Conservation (phyloP, 768 basidiomycete genomes). For the Tulasnella sp. region DNA sequence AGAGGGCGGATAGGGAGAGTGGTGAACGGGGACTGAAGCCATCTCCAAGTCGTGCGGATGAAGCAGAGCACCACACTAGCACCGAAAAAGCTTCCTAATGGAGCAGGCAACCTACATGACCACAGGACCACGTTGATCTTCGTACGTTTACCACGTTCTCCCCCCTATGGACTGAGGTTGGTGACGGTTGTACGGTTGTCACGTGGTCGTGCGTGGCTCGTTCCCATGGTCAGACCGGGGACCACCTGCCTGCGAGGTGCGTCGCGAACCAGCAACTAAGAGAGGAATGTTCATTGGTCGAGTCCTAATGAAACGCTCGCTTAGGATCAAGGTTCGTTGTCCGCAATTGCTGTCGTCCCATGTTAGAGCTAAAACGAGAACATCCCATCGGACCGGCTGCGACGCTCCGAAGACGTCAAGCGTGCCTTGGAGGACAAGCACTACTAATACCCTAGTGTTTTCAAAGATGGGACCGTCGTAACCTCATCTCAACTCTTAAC, state of each 20-base stretch:
- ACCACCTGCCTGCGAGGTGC: not conserved
- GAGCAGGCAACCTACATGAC: not conserved
- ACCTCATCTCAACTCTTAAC: not conserved
- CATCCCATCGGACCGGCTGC: not conserved
- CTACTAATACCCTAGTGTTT: not conserved
- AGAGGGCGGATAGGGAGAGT: not conserved
- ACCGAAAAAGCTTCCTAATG: not conserved
- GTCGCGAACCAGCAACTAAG: not conserved
- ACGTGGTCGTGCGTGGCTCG: not conserved
- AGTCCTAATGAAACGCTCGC: not conserved
- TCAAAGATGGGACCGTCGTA: not conserved
- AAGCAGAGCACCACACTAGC: not conserved
- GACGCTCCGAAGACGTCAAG: not conserved
- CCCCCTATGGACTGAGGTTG: not conserved
- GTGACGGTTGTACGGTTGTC: not conserved
- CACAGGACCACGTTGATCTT: not conserved
- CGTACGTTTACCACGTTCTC: not conserved
- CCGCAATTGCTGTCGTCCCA: not conserved
- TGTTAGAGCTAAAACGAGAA: not conserved
- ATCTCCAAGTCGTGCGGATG: not conserved
- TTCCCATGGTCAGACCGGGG: not conserved
- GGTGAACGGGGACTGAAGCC: not conserved
- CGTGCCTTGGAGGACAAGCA: not conserved
- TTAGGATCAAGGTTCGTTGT: not conserved
- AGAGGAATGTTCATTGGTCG: not conserved